phyloP scores from a whole-genome alignment of 768 basidiomycete species.

The Panaeolus papilionaceus region DNA sequence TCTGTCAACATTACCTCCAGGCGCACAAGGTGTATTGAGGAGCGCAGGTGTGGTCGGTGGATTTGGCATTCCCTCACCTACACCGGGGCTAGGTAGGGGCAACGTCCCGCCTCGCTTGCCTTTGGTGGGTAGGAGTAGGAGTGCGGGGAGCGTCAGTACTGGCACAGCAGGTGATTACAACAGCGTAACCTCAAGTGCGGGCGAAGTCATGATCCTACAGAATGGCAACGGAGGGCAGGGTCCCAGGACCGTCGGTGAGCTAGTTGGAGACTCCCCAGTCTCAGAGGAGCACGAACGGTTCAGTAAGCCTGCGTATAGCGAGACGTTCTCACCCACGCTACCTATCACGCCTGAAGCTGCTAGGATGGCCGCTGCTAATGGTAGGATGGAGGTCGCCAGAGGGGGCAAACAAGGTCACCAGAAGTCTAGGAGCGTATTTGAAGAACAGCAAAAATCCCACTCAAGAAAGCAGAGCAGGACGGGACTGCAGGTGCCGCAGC shows the following conservation, averaged over 20 bases:
- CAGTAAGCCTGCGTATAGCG: conserved; percentile 1
- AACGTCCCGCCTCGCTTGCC: conserved; percentile 19
- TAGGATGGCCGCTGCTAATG: background rate
- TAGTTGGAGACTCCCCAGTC: conserved; percentile 32
- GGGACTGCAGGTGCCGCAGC: background rate
- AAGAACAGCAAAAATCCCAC: conserved; percentile 2
- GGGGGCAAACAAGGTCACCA: background rate
- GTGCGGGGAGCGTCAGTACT: conserved; percentile 6
- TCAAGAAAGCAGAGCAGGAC: background rate
- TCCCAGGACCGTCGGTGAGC: conserved; percentile 28
- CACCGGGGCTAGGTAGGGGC: conserved; percentile 1
- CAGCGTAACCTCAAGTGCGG: background rate
- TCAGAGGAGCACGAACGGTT: conserved; percentile 24
- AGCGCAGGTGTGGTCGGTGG: conserved; percentile 27
- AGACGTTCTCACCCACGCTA: conserved; percentile 2
- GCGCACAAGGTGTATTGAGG: conserved; percentile 30
- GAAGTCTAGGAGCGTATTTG: conserved; percentile 9
- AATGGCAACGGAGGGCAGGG: background rate
- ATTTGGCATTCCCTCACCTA: conserved; percentile 3
- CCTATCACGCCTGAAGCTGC: conserved; percentile 7
- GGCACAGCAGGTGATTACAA: background rate
- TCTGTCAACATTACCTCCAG: conserved; percentile 28
- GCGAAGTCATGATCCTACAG: background rate
- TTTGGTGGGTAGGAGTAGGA: conserved; percentile 9
- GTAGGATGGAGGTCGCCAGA: background rate